Evolutionary conservation across 345 rosid genomes (phyloP).

Genomic region (Linum trigynum): DNA sequence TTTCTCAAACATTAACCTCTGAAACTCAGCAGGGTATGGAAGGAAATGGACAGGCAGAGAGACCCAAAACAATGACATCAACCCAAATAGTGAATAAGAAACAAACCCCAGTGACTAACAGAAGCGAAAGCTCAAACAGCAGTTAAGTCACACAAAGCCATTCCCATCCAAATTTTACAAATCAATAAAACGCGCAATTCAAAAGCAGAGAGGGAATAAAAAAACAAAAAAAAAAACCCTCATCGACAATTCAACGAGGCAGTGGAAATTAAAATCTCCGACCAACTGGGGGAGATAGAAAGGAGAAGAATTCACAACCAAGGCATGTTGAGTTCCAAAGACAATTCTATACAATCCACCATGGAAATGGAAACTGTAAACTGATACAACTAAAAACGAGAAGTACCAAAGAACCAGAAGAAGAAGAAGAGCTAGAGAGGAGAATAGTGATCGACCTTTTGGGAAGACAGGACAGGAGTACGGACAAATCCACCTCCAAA

Average conservation of each 20-base stretch:
- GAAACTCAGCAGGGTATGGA: neutral
- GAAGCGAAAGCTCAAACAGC: neutral
- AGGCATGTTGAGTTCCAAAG: neutral
- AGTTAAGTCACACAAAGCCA: neutral
- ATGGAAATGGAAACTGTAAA: neutral
- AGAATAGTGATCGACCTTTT: neutral
- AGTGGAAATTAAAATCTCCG: no score
- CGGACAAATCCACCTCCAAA: conserved; percentile 3
- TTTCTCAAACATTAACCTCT: neutral
- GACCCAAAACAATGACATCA: neutral
- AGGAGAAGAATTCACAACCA: neutral
- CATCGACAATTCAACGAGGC: no score
- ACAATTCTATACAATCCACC: neutral
- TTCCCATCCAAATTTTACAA: no score
- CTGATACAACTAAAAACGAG: neutral
- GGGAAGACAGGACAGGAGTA: neutral
- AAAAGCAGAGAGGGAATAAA: no score
- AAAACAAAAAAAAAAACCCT: no score
- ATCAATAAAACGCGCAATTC: no score
- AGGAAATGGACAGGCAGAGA: neutral
- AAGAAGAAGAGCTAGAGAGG: neutral
- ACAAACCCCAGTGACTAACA: neutral
- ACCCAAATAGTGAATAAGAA: neutral
- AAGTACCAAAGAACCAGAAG: neutral
- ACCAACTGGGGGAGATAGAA: no score